These are phyloP conservation scores for Candida succiphila DNA, from an alignment of 805 yeast species.

Conservation along the genomic window DNA sequence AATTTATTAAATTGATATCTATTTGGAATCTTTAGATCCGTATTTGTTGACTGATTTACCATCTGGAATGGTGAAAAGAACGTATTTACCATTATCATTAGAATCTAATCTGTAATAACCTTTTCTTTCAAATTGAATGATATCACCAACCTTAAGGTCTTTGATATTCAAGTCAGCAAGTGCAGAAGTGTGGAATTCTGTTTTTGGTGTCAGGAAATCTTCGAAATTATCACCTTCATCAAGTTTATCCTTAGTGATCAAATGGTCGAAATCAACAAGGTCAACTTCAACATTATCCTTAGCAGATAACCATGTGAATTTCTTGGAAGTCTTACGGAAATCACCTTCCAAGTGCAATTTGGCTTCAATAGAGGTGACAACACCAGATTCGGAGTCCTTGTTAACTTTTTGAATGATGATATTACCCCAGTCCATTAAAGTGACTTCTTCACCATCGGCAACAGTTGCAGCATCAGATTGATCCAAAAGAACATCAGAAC, in stretches of 20 bases:
- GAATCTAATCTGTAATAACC: conserved; percentile 86
- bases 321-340: conserved; percentile 92
- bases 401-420: conserved; percentile 64
- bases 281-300: conserved; percentile 63
- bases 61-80: conserved; percentile 91
- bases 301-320: conserved; percentile 91
- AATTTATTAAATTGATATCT: not conserved
- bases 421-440: conserved; percentile 99
- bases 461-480: conserved; percentile 69
- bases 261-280: conserved; percentile 86
- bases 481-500: conserved; percentile 61
- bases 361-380: conserved; percentile 59
- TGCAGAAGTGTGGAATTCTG: conserved; percentile 75
- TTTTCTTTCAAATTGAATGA: conserved; percentile 93
- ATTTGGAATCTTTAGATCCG: conserved; percentile 42
- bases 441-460: conserved; percentile 80
- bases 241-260: conserved; percentile 88
- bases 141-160: conserved; percentile 72
- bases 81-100: conserved; percentile 48
- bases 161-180: conserved; percentile 73
- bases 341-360: conserved; percentile 89
- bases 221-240: conserved; percentile 92
- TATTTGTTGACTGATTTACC: conserved; percentile 76
- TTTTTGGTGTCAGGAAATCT: conserved; percentile 79
- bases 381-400: conserved; percentile 44